Percentiles rank a stretch among this genome's conserved stretches.
These are phyloP conservation scores for Funneliformis mosseae DNA, from an alignment of 192 early-diverging fungal genomes.

Conservation along the genomic window DNA sequence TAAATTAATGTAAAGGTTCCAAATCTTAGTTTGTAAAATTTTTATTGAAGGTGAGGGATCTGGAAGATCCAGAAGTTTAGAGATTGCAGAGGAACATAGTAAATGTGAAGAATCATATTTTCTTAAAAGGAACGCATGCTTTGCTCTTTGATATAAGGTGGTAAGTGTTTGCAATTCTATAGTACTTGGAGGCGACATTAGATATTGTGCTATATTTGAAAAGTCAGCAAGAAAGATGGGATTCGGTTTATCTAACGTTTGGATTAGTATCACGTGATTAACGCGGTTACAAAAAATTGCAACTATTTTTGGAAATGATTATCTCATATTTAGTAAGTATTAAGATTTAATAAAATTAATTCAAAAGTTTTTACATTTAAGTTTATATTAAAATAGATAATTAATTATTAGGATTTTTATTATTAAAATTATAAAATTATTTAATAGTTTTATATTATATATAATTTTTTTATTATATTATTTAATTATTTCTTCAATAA, in stretches of 20 bases:
- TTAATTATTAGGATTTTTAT: no score
- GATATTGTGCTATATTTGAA: not conserved
- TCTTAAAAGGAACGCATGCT: conserved; percentile 40
- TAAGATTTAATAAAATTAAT: no score
- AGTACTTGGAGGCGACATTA: not conserved
- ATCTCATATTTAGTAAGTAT: no score
- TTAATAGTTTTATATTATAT: no score
- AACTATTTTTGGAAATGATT: no score
- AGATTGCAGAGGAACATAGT: conserved; percentile 36
- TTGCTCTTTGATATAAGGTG: conserved; percentile 40
- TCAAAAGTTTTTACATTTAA: no score
- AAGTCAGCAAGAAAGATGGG: not conserved
- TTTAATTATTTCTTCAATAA: no score
- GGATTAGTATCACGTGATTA: no score
- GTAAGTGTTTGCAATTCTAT: conserved; percentile 5
- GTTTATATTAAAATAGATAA: no score
- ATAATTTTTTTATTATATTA: no score
- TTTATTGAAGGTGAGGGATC: conserved; percentile 34
- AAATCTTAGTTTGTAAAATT: conserved; percentile 43
- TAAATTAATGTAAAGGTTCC: conserved; percentile 43
- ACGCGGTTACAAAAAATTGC: no score
- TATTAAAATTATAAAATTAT: no score
- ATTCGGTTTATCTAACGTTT: not conserved
- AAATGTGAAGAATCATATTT: conserved; percentile 41
- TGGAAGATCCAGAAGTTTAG: conserved; percentile 31